Percentiles rank a stretch among this genome's conserved stretches.
phyloP scores from a whole-genome alignment of 805 yeast species.

The Yueomyces sinensis region DNA sequence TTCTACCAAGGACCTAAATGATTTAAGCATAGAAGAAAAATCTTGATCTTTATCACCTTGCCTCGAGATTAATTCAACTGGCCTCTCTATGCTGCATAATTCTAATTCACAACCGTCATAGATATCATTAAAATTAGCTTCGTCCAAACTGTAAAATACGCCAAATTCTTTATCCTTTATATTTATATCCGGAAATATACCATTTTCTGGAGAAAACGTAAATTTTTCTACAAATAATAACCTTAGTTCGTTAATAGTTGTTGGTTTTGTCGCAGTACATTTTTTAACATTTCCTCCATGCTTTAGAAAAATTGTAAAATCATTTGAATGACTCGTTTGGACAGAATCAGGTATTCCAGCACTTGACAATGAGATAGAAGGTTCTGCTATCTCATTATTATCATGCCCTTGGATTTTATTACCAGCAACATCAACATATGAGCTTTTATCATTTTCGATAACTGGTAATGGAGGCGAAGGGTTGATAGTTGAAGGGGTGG shows the following conservation, averaged over 20 bases:
- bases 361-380: not conserved
- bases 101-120: conserved; percentile 47
- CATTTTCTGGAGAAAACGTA: conserved; percentile 64
- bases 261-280: conserved; percentile 22
- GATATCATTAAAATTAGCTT: conserved; percentile 44
- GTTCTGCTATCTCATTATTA: not conserved
- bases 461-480: not conserved
- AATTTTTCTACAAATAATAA: conserved; percentile 76
- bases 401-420: not conserved
- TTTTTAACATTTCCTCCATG: conserved; percentile 44
- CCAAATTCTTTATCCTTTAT: conserved; percentile 46
- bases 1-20: conserved; percentile 7
- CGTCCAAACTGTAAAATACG: conserved; percentile 73
- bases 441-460: not conserved
- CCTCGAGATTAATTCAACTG: too few species aligned
- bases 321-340: not conserved
- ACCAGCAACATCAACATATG: not conserved
- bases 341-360: not conserved
- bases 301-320: conserved; percentile 32
- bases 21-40: conserved; percentile 3
- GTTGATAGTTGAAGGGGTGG: conserved; percentile 11
- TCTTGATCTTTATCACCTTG: not conserved
- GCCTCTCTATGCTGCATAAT: too few species aligned
- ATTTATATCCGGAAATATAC: conserved; percentile 67
- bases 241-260: conserved; percentile 35